These are phyloP conservation scores for Lactifluus rugatus DNA, from an alignment of 768 basidiomycete species.

Conservation along the genomic window DNA sequence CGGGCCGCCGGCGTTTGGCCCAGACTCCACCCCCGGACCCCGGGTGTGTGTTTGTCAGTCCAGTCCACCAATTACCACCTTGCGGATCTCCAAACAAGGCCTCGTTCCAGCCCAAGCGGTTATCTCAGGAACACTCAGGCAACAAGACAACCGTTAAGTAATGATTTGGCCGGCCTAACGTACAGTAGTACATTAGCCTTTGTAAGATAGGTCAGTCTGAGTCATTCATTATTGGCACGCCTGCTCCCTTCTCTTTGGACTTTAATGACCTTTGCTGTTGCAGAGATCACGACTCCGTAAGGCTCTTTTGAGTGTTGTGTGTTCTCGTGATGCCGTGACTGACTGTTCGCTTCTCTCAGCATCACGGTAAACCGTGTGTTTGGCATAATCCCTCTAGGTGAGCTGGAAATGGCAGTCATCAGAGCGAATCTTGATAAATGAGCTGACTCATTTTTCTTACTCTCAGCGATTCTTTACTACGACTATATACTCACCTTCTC, in stretches of 20 bases:
- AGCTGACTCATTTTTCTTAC: not conserved
- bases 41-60: too few relatives aligned
- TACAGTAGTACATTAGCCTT: too few relatives aligned
- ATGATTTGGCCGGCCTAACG: too few relatives aligned
- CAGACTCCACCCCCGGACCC: too few relatives aligned
- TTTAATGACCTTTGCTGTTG: not conserved
- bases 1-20: too few relatives aligned
- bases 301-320: not conserved
- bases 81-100: too few relatives aligned
- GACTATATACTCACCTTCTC: slow-evolving; percentile 21
- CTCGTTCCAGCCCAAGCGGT: too few relatives aligned
- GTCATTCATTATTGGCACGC: not conserved
- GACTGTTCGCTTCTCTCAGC: not conserved
- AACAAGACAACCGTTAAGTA: too few relatives aligned
- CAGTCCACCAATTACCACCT: too few relatives aligned
- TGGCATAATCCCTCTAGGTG: not conserved
- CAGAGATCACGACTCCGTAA: not conserved
- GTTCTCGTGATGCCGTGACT: not conserved
- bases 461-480: slow-evolving; percentile 18
- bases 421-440: too few relatives aligned
- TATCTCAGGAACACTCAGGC: too few relatives aligned
- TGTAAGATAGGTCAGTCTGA: not conserved
- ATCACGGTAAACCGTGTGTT: not conserved
- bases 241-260: not conserved
- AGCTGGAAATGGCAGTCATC: not conserved